Percentiles rank a stretch among this genome's conserved stretches.
These are phyloP conservation scores for Scleromitrula shiraiana DNA, from an alignment of 2,329 filamentous ascomycete species.

Conservation along the genomic window DNA sequence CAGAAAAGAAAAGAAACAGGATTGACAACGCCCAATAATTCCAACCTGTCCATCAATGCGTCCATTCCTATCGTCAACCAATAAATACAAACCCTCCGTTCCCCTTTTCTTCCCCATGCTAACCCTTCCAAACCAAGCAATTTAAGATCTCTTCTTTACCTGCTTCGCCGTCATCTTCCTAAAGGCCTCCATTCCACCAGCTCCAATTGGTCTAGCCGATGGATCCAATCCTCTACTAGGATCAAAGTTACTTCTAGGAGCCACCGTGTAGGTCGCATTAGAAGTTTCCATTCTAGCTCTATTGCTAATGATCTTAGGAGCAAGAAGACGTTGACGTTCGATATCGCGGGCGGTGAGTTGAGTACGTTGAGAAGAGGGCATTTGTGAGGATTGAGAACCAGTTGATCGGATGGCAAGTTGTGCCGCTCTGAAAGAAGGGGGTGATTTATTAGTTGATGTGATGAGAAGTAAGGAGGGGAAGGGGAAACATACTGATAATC, in stretches of 20 bases:
- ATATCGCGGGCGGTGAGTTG: constrained; percentile 26
- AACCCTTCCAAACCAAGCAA: not conserved
- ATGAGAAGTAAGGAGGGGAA: not conserved
- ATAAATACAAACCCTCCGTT: not conserved
- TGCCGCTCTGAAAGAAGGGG: constrained; percentile 22
- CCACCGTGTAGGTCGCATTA: constrained; percentile 30
- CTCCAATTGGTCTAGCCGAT: constrained; percentile 47
- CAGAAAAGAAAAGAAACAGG: too few relatives aligned
- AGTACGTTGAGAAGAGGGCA: constrained; percentile 21
- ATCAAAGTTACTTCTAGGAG: constrained; percentile 50
- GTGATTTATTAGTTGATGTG: constrained; percentile 9
- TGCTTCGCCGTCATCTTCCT: constrained; percentile 55
- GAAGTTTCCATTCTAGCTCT: constrained; percentile 40
- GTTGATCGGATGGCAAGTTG: constrained; percentile 29
- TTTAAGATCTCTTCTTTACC: constrained; percentile 35
- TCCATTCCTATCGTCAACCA: not conserved
- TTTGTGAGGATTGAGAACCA: constrained; percentile 24
- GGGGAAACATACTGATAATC: constrained; percentile 48
- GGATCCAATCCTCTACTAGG: constrained; percentile 41
- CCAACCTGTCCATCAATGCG: too few relatives aligned
- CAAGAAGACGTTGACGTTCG: constrained; percentile 51
- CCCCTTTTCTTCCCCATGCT: not conserved
- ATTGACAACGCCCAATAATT: too few relatives aligned
- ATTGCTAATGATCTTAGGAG: constrained; percentile 45
- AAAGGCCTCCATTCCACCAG: constrained; percentile 57